These are phyloP conservation scores for Ophiocordyceps australis DNA, from an alignment of 2,329 filamentous ascomycete genomes.

Conservation along the genomic window DNA sequence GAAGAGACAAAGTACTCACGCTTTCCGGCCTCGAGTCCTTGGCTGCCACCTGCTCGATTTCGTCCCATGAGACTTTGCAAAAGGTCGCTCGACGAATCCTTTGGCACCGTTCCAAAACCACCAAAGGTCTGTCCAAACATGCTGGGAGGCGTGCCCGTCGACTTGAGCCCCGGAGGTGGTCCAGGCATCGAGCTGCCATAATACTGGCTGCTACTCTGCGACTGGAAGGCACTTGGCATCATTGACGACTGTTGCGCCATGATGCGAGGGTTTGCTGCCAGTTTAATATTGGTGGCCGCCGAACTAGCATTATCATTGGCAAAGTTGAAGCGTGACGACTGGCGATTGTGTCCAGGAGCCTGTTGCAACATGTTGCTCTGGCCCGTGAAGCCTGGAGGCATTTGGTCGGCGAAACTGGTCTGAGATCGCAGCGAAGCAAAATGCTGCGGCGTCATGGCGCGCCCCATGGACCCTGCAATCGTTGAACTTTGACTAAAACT, in stretches of 20 bases:
- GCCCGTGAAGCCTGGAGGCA: constrained; percentile 38
- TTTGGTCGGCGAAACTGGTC: constrained; percentile 37
- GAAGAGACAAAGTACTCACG: constrained; percentile 97
- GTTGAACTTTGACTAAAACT: constrained; percentile 28
- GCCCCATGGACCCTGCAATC: constrained; percentile 37
- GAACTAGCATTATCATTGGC: constrained; percentile 48
- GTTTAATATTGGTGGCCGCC: constrained; percentile 46
- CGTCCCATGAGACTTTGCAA: constrained; percentile 69
- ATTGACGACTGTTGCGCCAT: constrained; percentile 79
- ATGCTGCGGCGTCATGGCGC: constrained; percentile 67
- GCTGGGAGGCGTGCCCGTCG: constrained; percentile 80
- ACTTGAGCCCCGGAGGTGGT: constrained; percentile 88
- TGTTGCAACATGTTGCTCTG: constrained; percentile 28
- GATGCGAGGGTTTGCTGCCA: constrained; percentile 59
- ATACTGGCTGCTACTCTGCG: constrained; percentile 48
- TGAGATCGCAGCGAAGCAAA: constrained; percentile 48
- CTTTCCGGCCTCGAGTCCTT: constrained; percentile 76
- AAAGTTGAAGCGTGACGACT: constrained; percentile 78
- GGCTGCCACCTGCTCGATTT: constrained; percentile 46
- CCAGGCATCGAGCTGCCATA: constrained; percentile 78
- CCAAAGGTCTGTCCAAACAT: constrained; percentile 91
- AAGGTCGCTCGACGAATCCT: constrained; percentile 47
- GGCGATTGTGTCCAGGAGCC: constrained; percentile 54
- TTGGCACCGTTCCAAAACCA: constrained; percentile 49
- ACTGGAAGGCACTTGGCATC: constrained; percentile 52